Evolutionary conservation across 2,329 filamentous ascomycete genomes (phyloP), one percentile per base, ranked within the genome.

Genomic region (Beauveria asiatica): DNA sequence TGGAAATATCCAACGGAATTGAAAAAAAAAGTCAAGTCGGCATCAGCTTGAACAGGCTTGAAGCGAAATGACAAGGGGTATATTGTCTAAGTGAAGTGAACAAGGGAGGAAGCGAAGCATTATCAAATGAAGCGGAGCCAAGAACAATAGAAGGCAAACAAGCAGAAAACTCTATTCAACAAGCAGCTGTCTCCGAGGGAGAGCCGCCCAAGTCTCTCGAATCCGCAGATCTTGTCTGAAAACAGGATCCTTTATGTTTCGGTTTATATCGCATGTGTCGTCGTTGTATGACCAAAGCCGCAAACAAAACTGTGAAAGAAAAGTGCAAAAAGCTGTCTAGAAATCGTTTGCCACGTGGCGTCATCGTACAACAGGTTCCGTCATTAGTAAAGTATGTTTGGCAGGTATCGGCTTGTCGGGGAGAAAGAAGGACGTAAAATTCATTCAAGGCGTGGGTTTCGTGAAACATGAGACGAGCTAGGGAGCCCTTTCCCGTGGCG

Each of bases 21-120:
- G 11, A 42, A 16, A 5, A 42, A 25, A 44, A 39, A 13, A 56
- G 53, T 27, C 53, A 56, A 23, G 27, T 56, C 53, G 53, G 19
- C n/a, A 39, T 30, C 30, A 23, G 53, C 42, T n/a, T 27, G 50
- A 13, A 54, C 2, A 16, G 41, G 37, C 53, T 42, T 41, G 61
- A 61, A 62, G 48, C 52, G 60, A 67, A 64, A 67, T 30, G 64
- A 58, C 62, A 65, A 62, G 67, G 74, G 75, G 75, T 77, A 77
- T 78, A 73, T 73, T 69, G 70, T 73, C 70, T 73, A 62, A 56
- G 27, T 39, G 58, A 63, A 61, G 42, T 17, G 42, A 46, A 48
- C 11, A 33, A 37, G 53, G n/a, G 42, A 56, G 46, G 25, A 33
- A 23, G 16, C 52, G 49, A 62, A 64, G 62, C 63, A 66, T 63